These are phyloP conservation scores for Melastoma malabathricum DNA, from an alignment of 345 rosid genomes.

Conservation along the genomic window DNA sequence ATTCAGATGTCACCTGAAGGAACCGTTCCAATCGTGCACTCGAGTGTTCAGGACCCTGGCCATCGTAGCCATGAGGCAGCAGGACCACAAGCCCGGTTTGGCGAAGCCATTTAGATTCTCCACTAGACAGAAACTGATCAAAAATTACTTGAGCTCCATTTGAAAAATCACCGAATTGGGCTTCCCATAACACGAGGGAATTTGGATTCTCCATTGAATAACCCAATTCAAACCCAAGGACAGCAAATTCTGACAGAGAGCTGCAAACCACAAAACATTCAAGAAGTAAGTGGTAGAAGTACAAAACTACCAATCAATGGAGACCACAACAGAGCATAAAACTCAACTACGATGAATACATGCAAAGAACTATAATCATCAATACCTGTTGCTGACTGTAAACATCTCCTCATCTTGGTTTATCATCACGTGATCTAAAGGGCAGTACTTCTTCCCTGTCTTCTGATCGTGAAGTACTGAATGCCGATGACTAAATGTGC, in stretches of 20 bases:
- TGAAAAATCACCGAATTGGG: constrained; percentile 16
- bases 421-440: constrained; percentile 14
- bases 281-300: background rate
- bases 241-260: constrained; percentile 15
- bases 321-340: background rate
- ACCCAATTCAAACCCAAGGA: constrained; percentile 19
- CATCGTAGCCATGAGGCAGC: constrained; percentile 17
- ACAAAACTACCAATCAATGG: background rate
- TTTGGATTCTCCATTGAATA: constrained; percentile 17
- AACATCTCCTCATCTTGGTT: constrained; percentile 17
- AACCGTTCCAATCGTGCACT: constrained; percentile 15
- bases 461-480: constrained; percentile 16
- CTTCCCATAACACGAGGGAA: constrained; percentile 16
- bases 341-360: background rate
- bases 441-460: constrained; percentile 13
- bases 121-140: constrained; percentile 15
- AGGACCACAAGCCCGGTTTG: constrained; percentile 17
- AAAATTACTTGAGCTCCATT: constrained; percentile 18
- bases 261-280: constrained; percentile 1
- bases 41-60: constrained; percentile 19
- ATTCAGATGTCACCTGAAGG: constrained; percentile 9
- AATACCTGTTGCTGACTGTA: constrained; percentile 15
- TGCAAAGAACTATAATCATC: background rate
- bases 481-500: constrained; percentile 17
- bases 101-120: constrained; percentile 16